These are phyloP conservation scores for Debaryomyces psychrophilus DNA, from an alignment of 1,139 yeast species.

Conservation along the genomic window DNA sequence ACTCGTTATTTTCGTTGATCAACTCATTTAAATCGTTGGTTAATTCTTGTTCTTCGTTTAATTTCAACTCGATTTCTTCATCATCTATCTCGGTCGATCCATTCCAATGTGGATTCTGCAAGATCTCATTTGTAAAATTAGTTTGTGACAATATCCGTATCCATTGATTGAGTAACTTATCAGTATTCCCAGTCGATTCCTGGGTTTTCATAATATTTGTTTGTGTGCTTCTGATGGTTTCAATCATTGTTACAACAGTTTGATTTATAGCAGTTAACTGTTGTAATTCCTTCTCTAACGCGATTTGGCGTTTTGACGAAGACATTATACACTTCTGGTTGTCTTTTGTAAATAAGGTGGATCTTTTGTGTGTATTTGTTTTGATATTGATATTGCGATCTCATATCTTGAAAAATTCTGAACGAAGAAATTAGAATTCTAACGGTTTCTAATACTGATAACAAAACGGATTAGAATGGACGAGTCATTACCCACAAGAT, in stretches of 20 bases:
- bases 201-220: constrained; percentile 34
- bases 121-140: constrained; percentile 42
- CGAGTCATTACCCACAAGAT: constrained; percentile 62
- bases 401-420: not conserved
- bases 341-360: not conserved
- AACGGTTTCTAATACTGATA: not conserved
- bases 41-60: constrained; percentile 28
- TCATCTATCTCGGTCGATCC: constrained; percentile 24
- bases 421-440: not conserved
- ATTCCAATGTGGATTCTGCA: constrained; percentile 39
- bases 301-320: constrained; percentile 27
- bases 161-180: constrained; percentile 48
- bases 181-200: constrained; percentile 38
- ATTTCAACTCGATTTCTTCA: constrained; percentile 23
- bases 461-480: constrained; percentile 8
- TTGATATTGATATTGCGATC: constrained; percentile 4
- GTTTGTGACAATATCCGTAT: constrained; percentile 50
- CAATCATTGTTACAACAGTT: constrained; percentile 32
- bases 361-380: not conserved
- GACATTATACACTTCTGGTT: constrained; percentile 7
- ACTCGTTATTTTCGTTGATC: constrained; percentile 32
- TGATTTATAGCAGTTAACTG: constrained; percentile 38
- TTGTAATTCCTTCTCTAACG: constrained; percentile 41
- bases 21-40: constrained; percentile 28
- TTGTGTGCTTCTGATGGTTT: constrained; percentile 32